Percentiles rank a stretch among this genome's conserved stretches.
phyloP scores from a whole-genome alignment of 2,329 filamentous ascomycete species.

The Colletotrichum zoysiae region DNA sequence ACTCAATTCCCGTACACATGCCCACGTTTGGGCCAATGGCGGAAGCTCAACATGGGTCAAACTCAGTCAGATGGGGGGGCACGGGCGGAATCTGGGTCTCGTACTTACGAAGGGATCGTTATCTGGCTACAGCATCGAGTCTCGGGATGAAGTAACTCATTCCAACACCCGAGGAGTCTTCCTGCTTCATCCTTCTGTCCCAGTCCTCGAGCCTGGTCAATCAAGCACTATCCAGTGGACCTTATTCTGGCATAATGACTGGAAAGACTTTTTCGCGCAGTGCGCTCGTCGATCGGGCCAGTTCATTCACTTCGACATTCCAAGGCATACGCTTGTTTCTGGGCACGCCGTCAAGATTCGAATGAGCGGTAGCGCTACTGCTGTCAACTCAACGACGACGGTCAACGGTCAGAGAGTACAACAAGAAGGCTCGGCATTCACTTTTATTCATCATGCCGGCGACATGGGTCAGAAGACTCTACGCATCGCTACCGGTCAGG shows the following conservation, averaged over 20 bases:
- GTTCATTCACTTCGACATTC: slow-evolving; percentile 25
- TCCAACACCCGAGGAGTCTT: slow-evolving; percentile 40
- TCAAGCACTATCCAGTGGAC: slow-evolving; percentile 28
- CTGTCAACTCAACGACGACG: slow-evolving; percentile 18
- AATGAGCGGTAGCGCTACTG: slow-evolving; percentile 9
- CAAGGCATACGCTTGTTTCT: slow-evolving; percentile 16
- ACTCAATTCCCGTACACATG: slow-evolving; percentile 24
- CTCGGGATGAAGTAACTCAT: slow-evolving; percentile 30
- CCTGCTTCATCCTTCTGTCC: slow-evolving; percentile 32
- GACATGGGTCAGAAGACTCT: slow-evolving; percentile 19
- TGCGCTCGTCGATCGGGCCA: slow-evolving; percentile 26
- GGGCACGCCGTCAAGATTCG: slow-evolving; percentile 8
- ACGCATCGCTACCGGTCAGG: slow-evolving; percentile 1
- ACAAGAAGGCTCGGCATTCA: slow-evolving; percentile 2
- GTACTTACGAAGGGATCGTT: slow-evolving; percentile 33
- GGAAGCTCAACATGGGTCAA: slow-evolving; percentile 38
- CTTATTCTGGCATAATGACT: slow-evolving; percentile 37
- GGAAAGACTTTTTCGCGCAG: slow-evolving; percentile 34
- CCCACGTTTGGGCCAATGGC: slow-evolving; percentile 37
- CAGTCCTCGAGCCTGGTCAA: slow-evolving; percentile 25
- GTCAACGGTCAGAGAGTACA: slow-evolving; percentile 15
- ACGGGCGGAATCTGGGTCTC: slow-evolving; percentile 31
- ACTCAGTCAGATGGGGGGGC: slow-evolving; percentile 39
- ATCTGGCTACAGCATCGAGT: slow-evolving; percentile 40
- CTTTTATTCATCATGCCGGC: slow-evolving; percentile 15